A percentile compares a stretch with the other conserved stretches of the same genome.
phyloP scores from a whole-genome alignment of 805 yeast genomes.

The Barnettozyma wickerhamii region DNA sequence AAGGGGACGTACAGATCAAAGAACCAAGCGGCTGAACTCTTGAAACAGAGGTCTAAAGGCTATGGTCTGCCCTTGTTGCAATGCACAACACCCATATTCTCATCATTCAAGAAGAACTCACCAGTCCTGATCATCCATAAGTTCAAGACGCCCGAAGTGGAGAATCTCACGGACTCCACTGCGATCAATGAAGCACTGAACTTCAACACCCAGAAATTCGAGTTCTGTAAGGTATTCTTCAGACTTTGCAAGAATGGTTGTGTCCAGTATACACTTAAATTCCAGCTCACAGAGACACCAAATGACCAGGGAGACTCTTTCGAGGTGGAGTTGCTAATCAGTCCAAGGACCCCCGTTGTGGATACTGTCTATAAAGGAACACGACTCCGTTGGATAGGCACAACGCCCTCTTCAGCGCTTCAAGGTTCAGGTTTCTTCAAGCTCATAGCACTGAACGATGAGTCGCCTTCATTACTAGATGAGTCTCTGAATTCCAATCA shows the following conservation, averaged over 20 bases:
- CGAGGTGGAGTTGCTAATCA: conserved; percentile 28
- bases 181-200: not conserved
- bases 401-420: conserved; percentile 31
- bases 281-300: conserved; percentile 14
- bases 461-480: conserved; percentile 29
- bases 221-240: conserved; percentile 30
- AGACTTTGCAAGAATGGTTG: conserved; percentile 22
- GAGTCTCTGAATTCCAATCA: not conserved
- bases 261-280: conserved; percentile 28
- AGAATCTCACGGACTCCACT: conserved; percentile 1
- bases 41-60: conserved; percentile 16
- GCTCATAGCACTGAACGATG: conserved; percentile 30
- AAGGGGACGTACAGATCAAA: conserved; percentile 23
- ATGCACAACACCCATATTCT: conserved; percentile 27
- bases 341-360: conserved; percentile 27
- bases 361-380: conserved; percentile 29
- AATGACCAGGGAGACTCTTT: conserved; percentile 19
- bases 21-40: conserved; percentile 19
- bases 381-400: conserved; percentile 38
- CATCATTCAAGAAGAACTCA: conserved; percentile 26
- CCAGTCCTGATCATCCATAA: conserved; percentile 30
- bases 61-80: conserved; percentile 34
- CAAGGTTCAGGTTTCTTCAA: conserved; percentile 33
- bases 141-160: conserved; percentile 14
- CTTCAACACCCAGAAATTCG: conserved; percentile 21